Base-by-base conservation (phyloP, 805 yeast species). In the Ogataea philodendri region DNA sequence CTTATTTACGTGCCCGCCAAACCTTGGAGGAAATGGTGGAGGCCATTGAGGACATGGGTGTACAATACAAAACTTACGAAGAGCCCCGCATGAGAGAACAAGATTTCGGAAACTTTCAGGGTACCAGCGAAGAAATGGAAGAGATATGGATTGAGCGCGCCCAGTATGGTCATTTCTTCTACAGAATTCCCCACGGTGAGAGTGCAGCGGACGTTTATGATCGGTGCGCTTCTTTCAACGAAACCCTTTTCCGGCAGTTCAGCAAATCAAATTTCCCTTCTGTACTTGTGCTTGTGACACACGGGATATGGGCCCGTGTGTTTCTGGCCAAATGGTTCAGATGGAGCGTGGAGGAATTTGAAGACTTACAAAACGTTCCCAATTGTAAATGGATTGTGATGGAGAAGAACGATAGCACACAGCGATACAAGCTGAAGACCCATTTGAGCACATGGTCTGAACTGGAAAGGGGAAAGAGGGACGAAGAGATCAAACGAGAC, bases 121-220 rank as follows among this genome's bases (percentile, higher is more conserved):
- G 83, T 37, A 72, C 80, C 0, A 72, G 77, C 1, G 78, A 76
- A 37, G 84, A 77, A 46, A 88, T 88, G 95, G 81, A 81, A 47
- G 67, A 70, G 47, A 81, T 87, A 21, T 82, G 95, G 87, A 71
- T 72, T 37, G 95, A 85, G 50, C 64, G 97, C 30, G 89, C 95
- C 0, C 76, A 78, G 43, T 89, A 89, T 61, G 97, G 97, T 0
- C 85, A 81, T 57, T 82, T 82, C 53, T 89, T 89, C 59, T 89
- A 84, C 57, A 63, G 97, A 37, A 89, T 89, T 19, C 96, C 96
- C 4, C 79, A 84, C 51, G 97, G 97, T 8, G 97, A 89, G 59
- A 81, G 93, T 51, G 97, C 96, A 0, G 97, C 97, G 0, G 97
- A 89, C 59, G 96, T 89, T 7, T 89, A 78, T 60, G 96, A 89